A percentile compares a stretch with the other conserved stretches of the same genome.
These are phyloP conservation scores for Stygiomarasmius scandens DNA, from an alignment of 1,284 basidiomycete species.

Conservation along the genomic window DNA sequence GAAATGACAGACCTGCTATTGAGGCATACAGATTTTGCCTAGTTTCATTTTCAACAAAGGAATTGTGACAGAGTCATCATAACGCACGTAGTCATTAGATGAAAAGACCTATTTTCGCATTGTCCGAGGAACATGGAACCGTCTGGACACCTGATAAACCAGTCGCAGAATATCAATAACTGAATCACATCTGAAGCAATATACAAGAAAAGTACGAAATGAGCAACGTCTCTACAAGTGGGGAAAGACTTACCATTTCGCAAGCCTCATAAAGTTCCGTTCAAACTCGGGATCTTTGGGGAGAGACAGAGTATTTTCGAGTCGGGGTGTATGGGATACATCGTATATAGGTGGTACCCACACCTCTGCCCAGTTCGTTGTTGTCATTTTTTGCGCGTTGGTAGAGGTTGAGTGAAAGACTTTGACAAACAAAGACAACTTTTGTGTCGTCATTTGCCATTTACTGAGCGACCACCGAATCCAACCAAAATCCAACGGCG, in stretches of 20 bases:
- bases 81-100: constrained; percentile 46
- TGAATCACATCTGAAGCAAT: background rate
- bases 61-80: constrained; percentile 6
- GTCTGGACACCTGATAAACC: constrained; percentile 59
- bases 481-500: no score
- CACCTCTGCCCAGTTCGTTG: background rate
- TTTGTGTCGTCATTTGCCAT: no score
- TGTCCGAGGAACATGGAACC: constrained; percentile 60
- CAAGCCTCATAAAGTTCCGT: constrained; percentile 49
- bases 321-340: constrained; percentile 18
- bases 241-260: constrained; percentile 48
- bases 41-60: background rate
- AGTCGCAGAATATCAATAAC: constrained; percentile 3
- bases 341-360: constrained; percentile 28
- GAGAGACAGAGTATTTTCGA: constrained; percentile 12
- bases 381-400: no score
- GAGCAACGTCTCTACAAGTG: background rate
- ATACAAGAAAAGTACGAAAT: constrained; percentile 3
- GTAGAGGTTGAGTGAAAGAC: no score
- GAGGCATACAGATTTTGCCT: background rate
- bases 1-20: constrained; percentile 1
- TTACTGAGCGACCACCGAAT: no score
- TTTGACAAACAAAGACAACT: no score
- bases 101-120: constrained; percentile 62
- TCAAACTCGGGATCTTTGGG: constrained; percentile 25